A percentile compares a stretch with the other conserved stretches of the same genome.
Conservation (phyloP, 2,329 filamentous ascomycete genomes). For the Escovopsis sp. region DNA sequence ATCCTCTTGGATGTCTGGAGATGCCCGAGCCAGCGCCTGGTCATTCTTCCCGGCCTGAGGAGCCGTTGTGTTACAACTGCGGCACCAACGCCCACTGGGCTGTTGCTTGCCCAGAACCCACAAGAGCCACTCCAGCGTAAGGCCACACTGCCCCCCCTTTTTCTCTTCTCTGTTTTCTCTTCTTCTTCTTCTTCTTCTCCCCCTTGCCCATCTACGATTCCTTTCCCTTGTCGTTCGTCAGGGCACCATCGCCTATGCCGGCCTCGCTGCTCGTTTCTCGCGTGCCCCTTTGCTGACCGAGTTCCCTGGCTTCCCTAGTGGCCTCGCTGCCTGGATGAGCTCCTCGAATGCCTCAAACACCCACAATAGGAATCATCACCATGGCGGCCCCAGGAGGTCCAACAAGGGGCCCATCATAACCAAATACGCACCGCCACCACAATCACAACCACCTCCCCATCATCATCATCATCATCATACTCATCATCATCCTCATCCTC, state of each 20-base stretch:
- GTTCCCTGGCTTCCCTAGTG: conserved; percentile 11
- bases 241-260: neutral
- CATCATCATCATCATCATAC: too few relatives aligned
- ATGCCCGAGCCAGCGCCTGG: conserved; percentile 17
- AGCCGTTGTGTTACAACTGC: conserved; percentile 38
- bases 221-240: too few relatives aligned
- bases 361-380: conserved; percentile 15
- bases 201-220: neutral
- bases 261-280: neutral
- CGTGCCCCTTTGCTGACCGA: neutral
- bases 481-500: too few relatives aligned
- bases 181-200: too few relatives aligned
- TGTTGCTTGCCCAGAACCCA: conserved; percentile 36
- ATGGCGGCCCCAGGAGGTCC: conserved; percentile 15
- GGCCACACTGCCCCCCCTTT: conserved; percentile 11
- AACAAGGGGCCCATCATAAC: conserved; percentile 21
- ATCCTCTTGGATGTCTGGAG: conserved; percentile 2
- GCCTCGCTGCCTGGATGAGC: conserved; percentile 22
- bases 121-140: conserved; percentile 33
- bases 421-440: conserved; percentile 16
- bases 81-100: conserved; percentile 35
- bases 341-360: conserved; percentile 13
- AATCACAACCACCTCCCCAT: conserved; percentile 2
- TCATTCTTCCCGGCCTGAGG: conserved; percentile 16
- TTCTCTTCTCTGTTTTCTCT: too few relatives aligned